Percentiles rank a stretch among this genome's conserved stretches.
Evolutionary conservation across 345 rosid genomes (phyloP).

Genomic region (Corchorus olitorius): DNA sequence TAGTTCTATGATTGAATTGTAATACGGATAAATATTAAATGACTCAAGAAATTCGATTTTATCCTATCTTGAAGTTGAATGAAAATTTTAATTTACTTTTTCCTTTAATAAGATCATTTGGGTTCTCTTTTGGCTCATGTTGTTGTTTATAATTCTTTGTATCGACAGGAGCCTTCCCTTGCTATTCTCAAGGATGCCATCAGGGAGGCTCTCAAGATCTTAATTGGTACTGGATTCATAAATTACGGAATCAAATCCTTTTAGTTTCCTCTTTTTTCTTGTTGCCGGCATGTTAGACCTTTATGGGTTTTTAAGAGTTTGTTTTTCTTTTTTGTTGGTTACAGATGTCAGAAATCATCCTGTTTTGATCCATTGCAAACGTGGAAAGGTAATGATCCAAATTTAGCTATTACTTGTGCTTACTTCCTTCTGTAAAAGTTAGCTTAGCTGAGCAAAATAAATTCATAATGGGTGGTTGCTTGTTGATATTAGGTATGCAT

Average conservation of each 20-base stretch:
- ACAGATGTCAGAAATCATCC: constrained; percentile 90
- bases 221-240: constrained; percentile 56
- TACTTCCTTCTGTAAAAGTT: neutral
- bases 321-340: constrained; percentile 23
- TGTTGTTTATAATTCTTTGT: constrained; percentile 23
- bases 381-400: constrained; percentile 65
- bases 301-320: constrained; percentile 4
- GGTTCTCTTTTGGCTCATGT: constrained; percentile 10
- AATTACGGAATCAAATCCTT: neutral
- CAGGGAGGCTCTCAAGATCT: constrained; percentile 65
- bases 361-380: constrained; percentile 83
- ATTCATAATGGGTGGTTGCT: neutral
- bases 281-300: neutral
- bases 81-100: neutral
- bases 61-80: constrained; percentile 1
- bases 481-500: neutral
- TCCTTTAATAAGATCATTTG: neutral
- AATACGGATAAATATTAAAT: neutral
- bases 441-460: constrained; percentile 7
- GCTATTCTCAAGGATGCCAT: constrained; percentile 56
- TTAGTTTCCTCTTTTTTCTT: neutral
- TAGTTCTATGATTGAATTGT: neutral
- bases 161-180: constrained; percentile 58
- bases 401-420: constrained; percentile 11
- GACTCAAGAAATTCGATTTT: neutral